These are phyloP conservation scores for Mortierella sp. DNA, from an alignment of 371 early-diverging fungal species.

Conservation along the genomic window DNA sequence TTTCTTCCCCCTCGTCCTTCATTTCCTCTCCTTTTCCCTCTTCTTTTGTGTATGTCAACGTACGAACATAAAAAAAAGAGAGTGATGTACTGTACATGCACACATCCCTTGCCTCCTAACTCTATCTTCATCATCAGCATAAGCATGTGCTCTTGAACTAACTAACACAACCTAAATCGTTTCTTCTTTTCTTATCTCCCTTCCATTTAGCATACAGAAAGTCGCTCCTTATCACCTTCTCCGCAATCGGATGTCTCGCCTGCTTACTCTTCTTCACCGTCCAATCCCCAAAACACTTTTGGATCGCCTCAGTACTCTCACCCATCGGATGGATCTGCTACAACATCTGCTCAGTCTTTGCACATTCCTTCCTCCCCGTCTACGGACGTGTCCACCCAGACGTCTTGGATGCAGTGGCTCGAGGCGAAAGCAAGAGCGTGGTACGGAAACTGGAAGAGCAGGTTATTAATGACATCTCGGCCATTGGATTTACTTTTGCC, in stretches of 20 bases:
- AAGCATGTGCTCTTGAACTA: not conserved
- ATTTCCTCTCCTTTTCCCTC: not conserved
- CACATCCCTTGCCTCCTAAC: not conserved
- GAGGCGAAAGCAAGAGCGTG: conserved; percentile 24
- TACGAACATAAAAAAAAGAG: not conserved
- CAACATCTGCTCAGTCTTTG: conserved; percentile 62
- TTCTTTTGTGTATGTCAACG: not conserved
- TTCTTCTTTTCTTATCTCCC: not conserved
- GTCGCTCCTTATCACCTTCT: conserved; percentile 30
- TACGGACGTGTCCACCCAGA: conserved; percentile 67
- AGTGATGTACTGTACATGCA: not conserved
- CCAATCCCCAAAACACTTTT: conserved; percentile 26
- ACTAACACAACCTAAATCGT: not conserved
- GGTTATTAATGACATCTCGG: conserved; percentile 64
- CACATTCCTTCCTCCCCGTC: conserved; percentile 70
- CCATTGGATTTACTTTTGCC: conserved; percentile 53
- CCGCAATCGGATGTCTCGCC: conserved; percentile 35
- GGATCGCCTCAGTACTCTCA: conserved; percentile 37
- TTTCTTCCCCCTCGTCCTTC: not conserved
- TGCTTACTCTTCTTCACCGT: conserved; percentile 28
- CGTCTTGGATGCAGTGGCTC: conserved; percentile 44
- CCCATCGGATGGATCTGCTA: conserved; percentile 39
- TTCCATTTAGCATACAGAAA: conserved; percentile 38
- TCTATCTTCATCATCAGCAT: not conserved
- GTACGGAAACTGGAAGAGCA: conserved; percentile 49